Percentiles rank a stretch among this genome's conserved stretches.
Conservation (phyloP, 306 rosid species). For the Cicer arietinum region DNA sequence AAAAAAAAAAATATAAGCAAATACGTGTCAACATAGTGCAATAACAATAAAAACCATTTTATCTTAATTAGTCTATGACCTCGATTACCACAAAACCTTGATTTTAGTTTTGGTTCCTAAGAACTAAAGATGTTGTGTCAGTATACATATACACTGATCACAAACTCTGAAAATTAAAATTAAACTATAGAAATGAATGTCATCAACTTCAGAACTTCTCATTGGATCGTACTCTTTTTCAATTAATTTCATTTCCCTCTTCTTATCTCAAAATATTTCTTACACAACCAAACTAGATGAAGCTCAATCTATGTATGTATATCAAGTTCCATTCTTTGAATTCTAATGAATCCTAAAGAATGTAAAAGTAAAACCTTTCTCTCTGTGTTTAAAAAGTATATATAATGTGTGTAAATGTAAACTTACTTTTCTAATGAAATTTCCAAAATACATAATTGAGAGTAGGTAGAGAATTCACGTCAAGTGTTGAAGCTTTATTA, state of each 20-base stretch:
- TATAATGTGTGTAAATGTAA: conserved; percentile 18
- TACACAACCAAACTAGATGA: neutral
- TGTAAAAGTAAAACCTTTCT: conserved; percentile 1
- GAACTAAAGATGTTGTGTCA: conserved; percentile 35
- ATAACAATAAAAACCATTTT: neutral
- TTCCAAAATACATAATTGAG: conserved; percentile 44
- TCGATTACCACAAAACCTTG: neutral
- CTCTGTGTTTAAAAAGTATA: no score
- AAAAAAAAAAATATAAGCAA: neutral
- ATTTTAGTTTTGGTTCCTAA: conserved; percentile 13
- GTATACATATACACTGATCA: neutral
- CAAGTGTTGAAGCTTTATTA: conserved; percentile 50
- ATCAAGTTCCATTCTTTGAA: conserved; percentile 29
- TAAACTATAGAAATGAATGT: conserved; percentile 43
- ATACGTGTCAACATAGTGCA: neutral
- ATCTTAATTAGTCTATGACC: neutral
- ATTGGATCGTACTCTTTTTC: conserved; percentile 53
- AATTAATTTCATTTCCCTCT: conserved; percentile 1
- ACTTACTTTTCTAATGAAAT: conserved; percentile 41
- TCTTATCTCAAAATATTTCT: conserved; percentile 1
- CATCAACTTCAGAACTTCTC: conserved; percentile 42
- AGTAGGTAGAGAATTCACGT: conserved; percentile 46
- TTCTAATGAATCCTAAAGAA: conserved; percentile 9
- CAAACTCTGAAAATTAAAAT: neutral
- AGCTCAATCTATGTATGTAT: conserved; percentile 32